phyloP scores from a whole-genome alignment of 2,329 filamentous ascomycete genomes.

The Aspergillus aculeatinus region DNA sequence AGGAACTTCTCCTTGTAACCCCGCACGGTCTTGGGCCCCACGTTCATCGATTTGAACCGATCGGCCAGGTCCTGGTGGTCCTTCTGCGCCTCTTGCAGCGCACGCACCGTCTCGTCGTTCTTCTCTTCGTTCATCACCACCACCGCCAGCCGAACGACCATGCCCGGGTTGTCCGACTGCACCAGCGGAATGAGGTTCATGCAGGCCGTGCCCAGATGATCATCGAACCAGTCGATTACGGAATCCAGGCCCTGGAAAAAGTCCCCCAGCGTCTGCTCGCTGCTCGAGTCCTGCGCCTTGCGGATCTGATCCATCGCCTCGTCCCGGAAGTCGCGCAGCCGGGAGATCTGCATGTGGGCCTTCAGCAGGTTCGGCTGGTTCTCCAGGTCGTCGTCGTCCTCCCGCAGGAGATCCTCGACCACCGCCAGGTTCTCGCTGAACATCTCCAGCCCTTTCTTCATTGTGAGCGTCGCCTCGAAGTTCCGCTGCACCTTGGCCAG shows the following conservation, averaged over 20 bases:
- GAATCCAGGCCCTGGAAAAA: slow-evolving; percentile 86
- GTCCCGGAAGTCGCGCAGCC: slow-evolving; percentile 89
- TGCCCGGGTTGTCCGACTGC: slow-evolving; percentile 78
- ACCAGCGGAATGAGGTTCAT: slow-evolving; percentile 87
- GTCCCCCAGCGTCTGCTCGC: slow-evolving; percentile 81
- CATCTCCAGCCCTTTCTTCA: slow-evolving; percentile 85
- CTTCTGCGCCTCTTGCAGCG: slow-evolving; percentile 88
- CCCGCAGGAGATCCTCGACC: slow-evolving; percentile 74
- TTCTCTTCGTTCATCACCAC: slow-evolving; percentile 96
- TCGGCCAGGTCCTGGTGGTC: slow-evolving; percentile 94
- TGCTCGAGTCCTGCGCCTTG: slow-evolving; percentile 67
- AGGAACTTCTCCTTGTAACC: slow-evolving; percentile 98
- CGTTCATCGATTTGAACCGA: slow-evolving; percentile 91
- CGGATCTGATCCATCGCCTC: slow-evolving; percentile 96
- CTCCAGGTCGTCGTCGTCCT: slow-evolving; percentile 82
- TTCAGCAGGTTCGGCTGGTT: slow-evolving; percentile 89
- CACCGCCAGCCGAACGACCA: slow-evolving; percentile 87
- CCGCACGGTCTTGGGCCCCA: slow-evolving; percentile 84
- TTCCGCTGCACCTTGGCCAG: slow-evolving; percentile 69
- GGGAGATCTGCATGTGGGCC: slow-evolving; percentile 88
- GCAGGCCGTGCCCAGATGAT: slow-evolving; percentile 84
- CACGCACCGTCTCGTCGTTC: slow-evolving; percentile 87
- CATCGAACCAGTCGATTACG: slow-evolving; percentile 91
- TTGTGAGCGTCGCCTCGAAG: slow-evolving; percentile 88
- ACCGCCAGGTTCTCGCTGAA: slow-evolving; percentile 76